A percentile compares a stretch with the other conserved stretches of the same genome.
Conservation (phyloP, 2,329 filamentous ascomycete species). For the Diaporthe aspalathi region DNA sequence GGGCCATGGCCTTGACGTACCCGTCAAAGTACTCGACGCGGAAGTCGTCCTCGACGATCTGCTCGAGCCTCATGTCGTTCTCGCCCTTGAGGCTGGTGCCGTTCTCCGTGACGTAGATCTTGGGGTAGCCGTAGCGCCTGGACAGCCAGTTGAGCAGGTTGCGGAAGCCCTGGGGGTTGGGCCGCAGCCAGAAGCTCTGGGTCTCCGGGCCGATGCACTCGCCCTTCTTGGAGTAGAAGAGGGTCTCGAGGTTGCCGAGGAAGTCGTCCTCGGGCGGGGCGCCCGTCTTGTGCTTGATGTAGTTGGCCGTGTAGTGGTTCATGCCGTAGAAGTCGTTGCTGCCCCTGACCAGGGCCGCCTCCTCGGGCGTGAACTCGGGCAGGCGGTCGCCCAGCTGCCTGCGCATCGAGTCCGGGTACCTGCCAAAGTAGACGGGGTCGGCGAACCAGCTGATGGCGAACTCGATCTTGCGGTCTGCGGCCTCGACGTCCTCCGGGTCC, state of each 20-base stretch:
- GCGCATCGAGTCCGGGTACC: conserved; percentile 86
- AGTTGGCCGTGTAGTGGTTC: conserved; percentile 94
- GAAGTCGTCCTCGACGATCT: conserved; percentile 85
- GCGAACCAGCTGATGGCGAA: conserved; percentile 91
- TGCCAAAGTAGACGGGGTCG: conserved; percentile 86
- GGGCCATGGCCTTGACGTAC: conserved; percentile 81
- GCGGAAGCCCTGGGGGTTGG: conserved; percentile 80
- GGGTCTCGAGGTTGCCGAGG: conserved; percentile 79
- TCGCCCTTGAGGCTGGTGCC: conserved; percentile 87
- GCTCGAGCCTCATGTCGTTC: conserved; percentile 76
- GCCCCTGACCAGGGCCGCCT: conserved; percentile 79
- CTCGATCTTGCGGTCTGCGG: conserved; percentile 83
- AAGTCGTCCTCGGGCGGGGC: conserved; percentile 74
- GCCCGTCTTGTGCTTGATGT: conserved; percentile 78
- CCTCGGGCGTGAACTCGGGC: conserved; percentile 78
- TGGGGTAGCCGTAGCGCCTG: conserved; percentile 79
- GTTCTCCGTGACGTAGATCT: conserved; percentile 90
- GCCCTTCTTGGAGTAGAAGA: conserved; percentile 77
- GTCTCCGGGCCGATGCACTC: conserved; percentile 84
- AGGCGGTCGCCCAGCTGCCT: conserved; percentile 83
- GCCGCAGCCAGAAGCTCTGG: conserved; percentile 83
- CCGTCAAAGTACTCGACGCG: conserved; percentile 81
- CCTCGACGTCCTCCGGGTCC: conserved; percentile 80
- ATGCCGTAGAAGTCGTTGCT: conserved; percentile 95
- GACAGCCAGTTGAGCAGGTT: conserved; percentile 82